Conservation (phyloP, 2,329 filamentous ascomycete genomes). For the Colletotrichum liaoningense region DNA sequence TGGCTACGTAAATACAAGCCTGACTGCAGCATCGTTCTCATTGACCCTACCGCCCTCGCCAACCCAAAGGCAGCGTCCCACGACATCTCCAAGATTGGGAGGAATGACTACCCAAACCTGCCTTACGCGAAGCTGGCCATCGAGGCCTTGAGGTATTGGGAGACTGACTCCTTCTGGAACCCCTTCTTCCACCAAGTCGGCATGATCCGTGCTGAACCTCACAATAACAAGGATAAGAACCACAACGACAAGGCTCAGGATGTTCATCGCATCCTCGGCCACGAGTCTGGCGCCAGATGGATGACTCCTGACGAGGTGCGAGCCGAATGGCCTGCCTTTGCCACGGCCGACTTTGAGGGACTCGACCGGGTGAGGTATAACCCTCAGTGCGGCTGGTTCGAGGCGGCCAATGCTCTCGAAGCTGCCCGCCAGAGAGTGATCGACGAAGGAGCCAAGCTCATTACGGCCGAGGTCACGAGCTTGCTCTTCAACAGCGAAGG, state of each 20-base stretch:
- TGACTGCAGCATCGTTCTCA: conserved; percentile 45
- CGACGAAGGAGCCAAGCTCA: conserved; percentile 66
- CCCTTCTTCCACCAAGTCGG: conserved; percentile 68
- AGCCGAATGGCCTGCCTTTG: conserved; percentile 65
- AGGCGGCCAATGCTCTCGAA: conserved; percentile 66
- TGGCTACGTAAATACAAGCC: conserved; percentile 43
- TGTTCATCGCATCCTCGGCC: conserved; percentile 48
- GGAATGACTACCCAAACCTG: conserved; percentile 54
- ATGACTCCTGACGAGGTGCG: conserved; percentile 64
- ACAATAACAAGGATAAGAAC: conserved; percentile 54
- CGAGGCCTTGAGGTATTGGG: conserved; percentile 54
- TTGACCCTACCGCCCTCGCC: conserved; percentile 50
- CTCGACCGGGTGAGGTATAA: conserved; percentile 68
- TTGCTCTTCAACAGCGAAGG: conserved; percentile 60
- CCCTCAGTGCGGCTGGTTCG: conserved; percentile 68
- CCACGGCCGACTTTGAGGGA: conserved; percentile 66
- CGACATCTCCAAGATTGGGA: conserved; percentile 57
- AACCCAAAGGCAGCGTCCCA: conserved; percentile 59
- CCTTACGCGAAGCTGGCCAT: conserved; percentile 54
- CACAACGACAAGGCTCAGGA: conserved; percentile 58
- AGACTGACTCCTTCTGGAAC: conserved; percentile 60
- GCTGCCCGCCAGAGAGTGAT: conserved; percentile 65
- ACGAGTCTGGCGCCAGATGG: conserved; percentile 53
- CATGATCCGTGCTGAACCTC: conserved; percentile 57
- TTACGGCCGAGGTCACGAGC: conserved; percentile 59